Evolutionary conservation across 2,329 filamentous ascomycete species (phyloP).

Genomic region (Lachnellula subtilissima): DNA sequence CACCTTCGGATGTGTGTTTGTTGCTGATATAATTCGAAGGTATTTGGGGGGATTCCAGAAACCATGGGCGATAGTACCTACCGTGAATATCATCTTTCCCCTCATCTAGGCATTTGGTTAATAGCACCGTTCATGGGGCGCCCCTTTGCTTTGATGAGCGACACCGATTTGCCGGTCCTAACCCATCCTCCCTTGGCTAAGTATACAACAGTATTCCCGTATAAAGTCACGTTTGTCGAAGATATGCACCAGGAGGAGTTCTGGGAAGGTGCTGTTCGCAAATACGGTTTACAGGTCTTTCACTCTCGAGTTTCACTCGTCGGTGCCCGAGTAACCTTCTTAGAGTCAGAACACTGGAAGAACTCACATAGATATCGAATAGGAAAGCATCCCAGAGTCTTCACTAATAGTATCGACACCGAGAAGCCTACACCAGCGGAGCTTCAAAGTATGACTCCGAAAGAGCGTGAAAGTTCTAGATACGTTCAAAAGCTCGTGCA

Average conservation of each 20-base stretch:
- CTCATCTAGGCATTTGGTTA: neutral
- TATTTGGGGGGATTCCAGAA: slow-evolving; percentile 2
- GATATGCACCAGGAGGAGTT: slow-evolving; percentile 21
- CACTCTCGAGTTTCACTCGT: slow-evolving; percentile 7
- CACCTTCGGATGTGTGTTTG: neutral
- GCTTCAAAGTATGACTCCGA: neutral
- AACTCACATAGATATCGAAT: no score
- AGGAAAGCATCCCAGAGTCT: neutral
- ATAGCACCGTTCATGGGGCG: neutral
- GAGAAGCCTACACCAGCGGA: neutral
- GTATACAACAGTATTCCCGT: slow-evolving; percentile 9
- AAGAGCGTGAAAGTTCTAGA: neutral
- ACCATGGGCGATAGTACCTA: slow-evolving; percentile 1
- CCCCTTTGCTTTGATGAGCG: neutral
- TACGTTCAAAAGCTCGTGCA: neutral
- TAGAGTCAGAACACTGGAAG: no score
- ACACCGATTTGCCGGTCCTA: slow-evolving; percentile 2
- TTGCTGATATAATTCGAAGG: neutral
- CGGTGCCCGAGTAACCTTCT: neutral
- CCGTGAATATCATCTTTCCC: neutral
- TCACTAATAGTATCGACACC: neutral
- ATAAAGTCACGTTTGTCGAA: slow-evolving; percentile 16
- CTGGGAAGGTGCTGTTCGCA: slow-evolving; percentile 12
- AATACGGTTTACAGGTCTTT: slow-evolving; percentile 12
- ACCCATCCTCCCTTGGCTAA: slow-evolving; percentile 1